Percentiles rank a stretch among this genome's conserved stretches.
These are phyloP conservation scores for Botrytis cinerea DNA, from an alignment of 2,329 filamentous ascomycete genomes.

Conservation along the genomic window DNA sequence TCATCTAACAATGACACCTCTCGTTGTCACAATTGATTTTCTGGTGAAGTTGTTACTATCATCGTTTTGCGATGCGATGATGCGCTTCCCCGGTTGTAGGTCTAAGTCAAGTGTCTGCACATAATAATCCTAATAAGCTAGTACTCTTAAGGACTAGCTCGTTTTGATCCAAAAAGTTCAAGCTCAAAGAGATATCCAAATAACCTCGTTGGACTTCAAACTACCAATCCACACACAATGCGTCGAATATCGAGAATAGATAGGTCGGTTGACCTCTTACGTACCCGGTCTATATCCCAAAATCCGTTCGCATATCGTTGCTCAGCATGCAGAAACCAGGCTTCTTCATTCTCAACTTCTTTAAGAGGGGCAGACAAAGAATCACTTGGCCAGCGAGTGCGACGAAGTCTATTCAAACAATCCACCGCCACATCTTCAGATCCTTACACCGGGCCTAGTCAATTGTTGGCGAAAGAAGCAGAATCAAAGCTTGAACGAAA, in stretches of 20 bases:
- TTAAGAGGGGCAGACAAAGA: conserved; percentile 29
- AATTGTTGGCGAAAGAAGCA: conserved; percentile 31
- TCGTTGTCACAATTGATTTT: background rate
- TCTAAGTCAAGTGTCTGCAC: background rate
- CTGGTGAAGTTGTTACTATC: background rate
- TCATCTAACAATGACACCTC: background rate
- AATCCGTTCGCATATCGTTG: conserved; percentile 33
- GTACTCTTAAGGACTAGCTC: conserved; percentile 20
- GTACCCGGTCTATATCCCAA: conserved; percentile 23
- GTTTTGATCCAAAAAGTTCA: conserved; percentile 26
- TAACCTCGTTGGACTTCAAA: conserved; percentile 2
- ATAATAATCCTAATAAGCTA: conserved; percentile 24
- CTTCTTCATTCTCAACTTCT: conserved; percentile 39
- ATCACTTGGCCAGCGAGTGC: conserved; percentile 48
- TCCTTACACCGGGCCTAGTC: conserved; percentile 47
- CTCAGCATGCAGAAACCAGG: conserved; percentile 35
- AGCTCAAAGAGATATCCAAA: conserved; percentile 26
- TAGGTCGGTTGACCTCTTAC: conserved; percentile 39
- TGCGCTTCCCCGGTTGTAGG: conserved; percentile 4
- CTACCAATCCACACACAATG: conserved; percentile 32
- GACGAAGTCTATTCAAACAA: conserved; percentile 52
- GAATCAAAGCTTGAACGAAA: conserved; percentile 25
- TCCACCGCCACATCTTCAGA: conserved; percentile 51
- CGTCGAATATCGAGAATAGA: conserved; percentile 40
- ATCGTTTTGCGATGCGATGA: conserved; percentile 2